Percentiles rank a stretch among this genome's conserved stretches.
Conservation (phyloP, 2,329 filamentous ascomycete species). For the Daldinia sp. region DNA sequence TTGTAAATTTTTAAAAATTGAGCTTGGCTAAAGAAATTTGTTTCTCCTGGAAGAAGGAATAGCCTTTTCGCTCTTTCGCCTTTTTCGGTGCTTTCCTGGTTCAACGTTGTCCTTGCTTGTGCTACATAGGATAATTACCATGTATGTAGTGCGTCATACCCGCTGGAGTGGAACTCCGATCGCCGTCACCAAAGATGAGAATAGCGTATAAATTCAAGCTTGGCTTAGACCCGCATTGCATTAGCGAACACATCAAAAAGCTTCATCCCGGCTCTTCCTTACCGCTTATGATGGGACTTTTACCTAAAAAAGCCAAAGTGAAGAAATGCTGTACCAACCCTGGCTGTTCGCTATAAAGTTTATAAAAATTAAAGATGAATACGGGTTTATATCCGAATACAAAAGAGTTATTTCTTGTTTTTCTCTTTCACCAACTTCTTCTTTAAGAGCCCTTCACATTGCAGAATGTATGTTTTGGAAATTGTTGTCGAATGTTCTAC, state of each 20-base stretch:
- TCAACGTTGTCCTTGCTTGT: slow-evolving; percentile 35
- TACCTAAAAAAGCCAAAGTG: slow-evolving; percentile 4
- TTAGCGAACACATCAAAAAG: slow-evolving; percentile 18
- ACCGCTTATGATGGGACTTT: slow-evolving; percentile 8
- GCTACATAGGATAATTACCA: slow-evolving; percentile 21
- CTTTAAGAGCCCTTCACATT: neutral
- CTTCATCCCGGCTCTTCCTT: slow-evolving; percentile 6
- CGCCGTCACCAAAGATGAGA: slow-evolving; percentile 28
- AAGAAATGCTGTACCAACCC: neutral
- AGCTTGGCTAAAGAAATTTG: slow-evolving; percentile 14
- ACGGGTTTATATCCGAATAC: neutral
- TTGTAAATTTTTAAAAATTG: slow-evolving; percentile 1
- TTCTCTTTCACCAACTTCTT: neutral
- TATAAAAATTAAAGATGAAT: neutral
- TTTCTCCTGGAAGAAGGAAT: neutral
- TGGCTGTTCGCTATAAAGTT: neutral
- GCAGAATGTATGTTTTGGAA: neutral
- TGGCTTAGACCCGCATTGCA: slow-evolving; percentile 17
- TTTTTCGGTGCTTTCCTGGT: slow-evolving; percentile 38
- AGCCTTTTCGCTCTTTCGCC: slow-evolving; percentile 9
- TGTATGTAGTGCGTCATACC: slow-evolving; percentile 38
- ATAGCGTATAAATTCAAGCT: slow-evolving; percentile 18
- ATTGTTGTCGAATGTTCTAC: slow-evolving; percentile 27
- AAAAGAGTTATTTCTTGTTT: neutral
- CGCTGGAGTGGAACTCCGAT: slow-evolving; percentile 31